phyloP scores from a whole-genome alignment of 305 asterid species.

The Salvia sclarea region DNA sequence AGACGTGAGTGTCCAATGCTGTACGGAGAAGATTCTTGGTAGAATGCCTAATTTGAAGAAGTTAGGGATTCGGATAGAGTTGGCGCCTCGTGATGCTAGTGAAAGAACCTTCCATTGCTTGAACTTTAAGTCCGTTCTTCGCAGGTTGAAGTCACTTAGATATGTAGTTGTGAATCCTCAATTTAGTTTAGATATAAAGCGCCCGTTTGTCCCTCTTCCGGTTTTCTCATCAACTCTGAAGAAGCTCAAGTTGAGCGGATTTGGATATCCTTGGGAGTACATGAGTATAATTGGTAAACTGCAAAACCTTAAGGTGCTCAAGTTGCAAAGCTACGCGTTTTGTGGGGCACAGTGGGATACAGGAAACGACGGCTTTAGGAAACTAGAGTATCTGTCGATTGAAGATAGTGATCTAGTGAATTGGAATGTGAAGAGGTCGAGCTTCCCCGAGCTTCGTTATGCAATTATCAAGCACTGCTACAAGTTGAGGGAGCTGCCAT shows the following conservation, averaged over 20 bases:
- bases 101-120: neutral
- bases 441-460: too few relatives aligned
- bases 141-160: neutral
- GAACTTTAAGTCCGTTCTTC: neutral
- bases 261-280: neutral
- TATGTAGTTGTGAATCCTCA: conserved; percentile 2
- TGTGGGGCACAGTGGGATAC: neutral
- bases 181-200: neutral
- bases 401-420: neutral
- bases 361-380: too few relatives aligned
- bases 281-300: neutral
- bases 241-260: neutral
- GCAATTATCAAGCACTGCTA: neutral
- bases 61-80: neutral
- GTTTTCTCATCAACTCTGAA: neutral
- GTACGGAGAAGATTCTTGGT: neutral
- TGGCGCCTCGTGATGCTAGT: neutral
- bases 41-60: neutral
- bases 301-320: neutral
- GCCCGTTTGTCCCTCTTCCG: too few relatives aligned
- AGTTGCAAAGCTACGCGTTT: neutral
- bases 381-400: neutral
- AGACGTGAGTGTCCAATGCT: neutral
- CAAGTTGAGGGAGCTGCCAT: neutral
- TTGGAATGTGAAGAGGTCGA: too few relatives aligned